phyloP scores from a whole-genome alignment of 805 yeast species.

The Nakazawaea peltata region DNA sequence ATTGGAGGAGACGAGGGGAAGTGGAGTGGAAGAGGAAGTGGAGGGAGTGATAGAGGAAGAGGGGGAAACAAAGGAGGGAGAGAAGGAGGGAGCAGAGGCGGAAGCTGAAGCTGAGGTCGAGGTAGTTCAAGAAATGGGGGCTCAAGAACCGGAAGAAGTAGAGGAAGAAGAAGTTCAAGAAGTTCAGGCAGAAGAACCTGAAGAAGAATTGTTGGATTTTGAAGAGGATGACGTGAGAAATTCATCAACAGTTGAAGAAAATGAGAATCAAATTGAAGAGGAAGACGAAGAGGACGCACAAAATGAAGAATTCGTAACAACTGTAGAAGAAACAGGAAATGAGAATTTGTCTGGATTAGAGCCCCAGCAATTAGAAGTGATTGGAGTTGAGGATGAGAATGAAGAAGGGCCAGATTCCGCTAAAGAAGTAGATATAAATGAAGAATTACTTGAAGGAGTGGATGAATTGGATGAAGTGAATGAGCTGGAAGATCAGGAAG shows the following conservation, averaged over 20 bases:
- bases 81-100: background rate
- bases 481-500: background rate
- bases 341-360: too few species aligned
- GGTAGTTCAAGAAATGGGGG: slow-evolving; percentile 4
- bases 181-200: too few species aligned
- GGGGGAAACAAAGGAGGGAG: slow-evolving; percentile 1
- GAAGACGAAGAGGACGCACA: background rate
- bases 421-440: background rate
- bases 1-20: background rate
- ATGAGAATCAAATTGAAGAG: background rate
- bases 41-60: too few species aligned
- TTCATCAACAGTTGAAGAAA: background rate
- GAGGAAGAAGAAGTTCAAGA: too few species aligned
- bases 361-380: background rate
- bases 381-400: background rate
- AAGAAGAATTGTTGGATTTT: slow-evolving; percentile 11
- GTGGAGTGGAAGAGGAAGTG: background rate
- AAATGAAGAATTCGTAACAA: background rate
- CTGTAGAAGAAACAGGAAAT: background rate
- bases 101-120: background rate
- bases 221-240: background rate
- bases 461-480: background rate
- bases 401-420: too few species aligned
- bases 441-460: background rate
- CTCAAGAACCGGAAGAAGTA: too few species aligned